Percentiles rank a stretch among this genome's conserved stretches.
phyloP scores from a whole-genome alignment of 2,329 filamentous ascomycete species.

The Aureobasidium musti region DNA sequence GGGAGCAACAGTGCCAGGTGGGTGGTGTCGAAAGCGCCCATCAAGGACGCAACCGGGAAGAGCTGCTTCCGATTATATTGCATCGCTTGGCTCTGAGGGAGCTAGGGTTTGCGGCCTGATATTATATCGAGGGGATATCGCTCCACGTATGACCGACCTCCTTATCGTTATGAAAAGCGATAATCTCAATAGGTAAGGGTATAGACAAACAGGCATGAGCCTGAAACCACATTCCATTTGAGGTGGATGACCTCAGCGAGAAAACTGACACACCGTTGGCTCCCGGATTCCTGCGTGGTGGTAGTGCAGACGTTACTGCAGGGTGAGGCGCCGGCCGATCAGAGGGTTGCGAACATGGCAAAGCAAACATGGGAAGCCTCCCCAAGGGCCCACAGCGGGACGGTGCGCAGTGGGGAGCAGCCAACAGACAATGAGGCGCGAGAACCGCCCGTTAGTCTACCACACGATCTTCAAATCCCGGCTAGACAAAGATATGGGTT shows the following conservation, averaged over 20 bases:
- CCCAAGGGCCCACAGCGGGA: conserved; percentile 24
- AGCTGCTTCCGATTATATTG: conserved; percentile 21
- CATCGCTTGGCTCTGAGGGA: conserved; percentile 5
- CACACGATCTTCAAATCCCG: background rate
- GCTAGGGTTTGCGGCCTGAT: background rate
- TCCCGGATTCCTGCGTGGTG: conserved; percentile 26
- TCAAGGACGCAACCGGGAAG: conserved; percentile 3
- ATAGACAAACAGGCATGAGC: conserved; percentile 16
- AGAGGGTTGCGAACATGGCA: conserved; percentile 20
- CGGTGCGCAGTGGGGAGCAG: conserved; percentile 26
- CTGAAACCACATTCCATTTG: conserved; percentile 25
- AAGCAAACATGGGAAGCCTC: conserved; percentile 25
- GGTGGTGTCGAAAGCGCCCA: conserved; percentile 4
- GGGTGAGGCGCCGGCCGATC: conserved; percentile 19
- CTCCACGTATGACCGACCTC: conserved; percentile 7
- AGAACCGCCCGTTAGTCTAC: conserved; percentile 26
- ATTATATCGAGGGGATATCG: background rate
- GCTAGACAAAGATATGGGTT: background rate
- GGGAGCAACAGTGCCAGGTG: background rate
- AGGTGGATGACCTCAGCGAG: background rate
- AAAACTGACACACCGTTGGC: conserved; percentile 22
- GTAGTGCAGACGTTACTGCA: conserved; percentile 27
- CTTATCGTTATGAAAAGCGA: background rate
- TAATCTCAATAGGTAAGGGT: conserved; percentile 10
- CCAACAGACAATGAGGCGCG: conserved; percentile 17